Evolutionary conservation across 139 green algal genomes (phyloP).

Genomic region (Closterium sp.): DNA sequence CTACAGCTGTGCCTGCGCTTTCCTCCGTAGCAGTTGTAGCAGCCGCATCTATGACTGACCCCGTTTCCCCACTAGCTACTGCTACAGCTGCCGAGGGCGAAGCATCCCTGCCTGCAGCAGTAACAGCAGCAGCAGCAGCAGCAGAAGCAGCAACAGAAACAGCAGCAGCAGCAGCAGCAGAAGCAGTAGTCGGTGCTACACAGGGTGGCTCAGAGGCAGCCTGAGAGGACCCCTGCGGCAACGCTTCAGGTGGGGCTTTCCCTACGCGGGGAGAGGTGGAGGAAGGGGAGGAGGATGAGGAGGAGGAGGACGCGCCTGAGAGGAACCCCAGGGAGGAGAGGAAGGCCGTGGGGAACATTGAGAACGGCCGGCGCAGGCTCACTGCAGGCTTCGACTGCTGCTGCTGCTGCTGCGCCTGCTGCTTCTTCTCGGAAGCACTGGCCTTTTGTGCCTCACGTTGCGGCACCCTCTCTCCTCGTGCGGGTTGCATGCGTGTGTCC

Average conservation of each 20-base stretch:
- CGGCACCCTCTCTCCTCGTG: no score
- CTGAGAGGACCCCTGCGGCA: no score
- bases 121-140: neutral
- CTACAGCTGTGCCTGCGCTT: neutral
- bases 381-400: neutral
- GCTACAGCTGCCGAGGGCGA: neutral
- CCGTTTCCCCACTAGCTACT: neutral
- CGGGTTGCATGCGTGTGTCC: no score
- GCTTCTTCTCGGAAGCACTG: neutral
- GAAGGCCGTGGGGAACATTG: neutral
- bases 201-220: no score
- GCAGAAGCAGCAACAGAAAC: neutral
- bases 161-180: neutral
- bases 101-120: neutral
- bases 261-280: neutral
- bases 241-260: neutral
- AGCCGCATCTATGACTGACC: neutral
- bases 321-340: neutral
- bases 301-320: neutral
- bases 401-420: neutral
- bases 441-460: no score
- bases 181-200: neutral
- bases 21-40: neutral
- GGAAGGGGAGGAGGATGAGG: neutral
- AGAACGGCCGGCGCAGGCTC: neutral